phyloP scores from a whole-genome alignment of 352 stramenopile species.

The Globisporangium acanthophoron region DNA sequence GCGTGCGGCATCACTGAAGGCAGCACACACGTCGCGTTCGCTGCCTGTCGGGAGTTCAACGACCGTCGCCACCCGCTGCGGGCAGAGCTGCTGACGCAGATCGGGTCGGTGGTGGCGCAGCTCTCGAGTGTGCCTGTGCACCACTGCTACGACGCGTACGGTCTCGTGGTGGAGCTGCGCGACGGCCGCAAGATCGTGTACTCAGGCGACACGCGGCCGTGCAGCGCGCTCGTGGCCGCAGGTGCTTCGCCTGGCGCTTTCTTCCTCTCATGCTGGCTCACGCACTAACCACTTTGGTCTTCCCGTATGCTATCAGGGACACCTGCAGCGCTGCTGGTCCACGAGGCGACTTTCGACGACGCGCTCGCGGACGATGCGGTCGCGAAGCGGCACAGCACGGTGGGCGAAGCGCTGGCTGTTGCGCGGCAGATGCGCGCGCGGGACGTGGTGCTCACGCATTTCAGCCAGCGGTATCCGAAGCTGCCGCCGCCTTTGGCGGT shows the following conservation, averaged over 20 bases:
- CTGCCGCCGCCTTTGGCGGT: constrained; percentile 29
- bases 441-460: constrained; percentile 94
- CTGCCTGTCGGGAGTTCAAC: constrained; percentile 56
- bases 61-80: constrained; percentile 20
- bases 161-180: constrained; percentile 50
- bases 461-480: constrained; percentile 80
- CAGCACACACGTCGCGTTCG: constrained; percentile 20
- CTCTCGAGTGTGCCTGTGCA: constrained; percentile 65
- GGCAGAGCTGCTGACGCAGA: constrained; percentile 20
- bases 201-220: constrained; percentile 93
- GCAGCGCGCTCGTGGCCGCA: constrained; percentile 48
- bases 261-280: neutral
- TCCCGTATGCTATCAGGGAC: constrained; percentile 15
- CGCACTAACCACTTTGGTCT: neutral
- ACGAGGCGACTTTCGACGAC: constrained; percentile 98
- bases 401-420: constrained; percentile 88
- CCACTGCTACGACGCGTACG: constrained; percentile 80
- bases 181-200: constrained; percentile 77
- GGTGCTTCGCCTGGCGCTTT: constrained; percentile 11
- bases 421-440: constrained; percentile 70
- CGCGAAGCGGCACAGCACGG: constrained; percentile 92
- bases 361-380: constrained; percentile 90
- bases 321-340: constrained; percentile 87
- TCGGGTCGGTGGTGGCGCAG: constrained; percentile 23
- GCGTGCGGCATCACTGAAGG: neutral